A percentile compares a stretch with the other conserved stretches of the same genome.
Evolutionary conservation across 2,329 filamentous ascomycete species (phyloP).

Genomic region (Cryphonectria nitschkei): DNA sequence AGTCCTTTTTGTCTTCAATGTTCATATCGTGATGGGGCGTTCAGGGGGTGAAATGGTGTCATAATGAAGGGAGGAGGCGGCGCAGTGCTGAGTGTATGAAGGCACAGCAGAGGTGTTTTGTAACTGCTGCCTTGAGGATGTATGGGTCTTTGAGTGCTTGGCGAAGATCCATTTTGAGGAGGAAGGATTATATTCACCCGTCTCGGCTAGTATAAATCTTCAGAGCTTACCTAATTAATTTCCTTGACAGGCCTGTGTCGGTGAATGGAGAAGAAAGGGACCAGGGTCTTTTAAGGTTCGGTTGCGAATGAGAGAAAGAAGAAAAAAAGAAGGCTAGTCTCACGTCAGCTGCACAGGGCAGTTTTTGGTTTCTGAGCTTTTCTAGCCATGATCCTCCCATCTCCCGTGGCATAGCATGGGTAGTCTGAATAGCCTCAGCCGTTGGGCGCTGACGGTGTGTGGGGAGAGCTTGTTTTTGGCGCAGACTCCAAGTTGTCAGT

Average conservation of each 20-base stretch:
- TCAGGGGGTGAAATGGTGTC: too few species aligned
- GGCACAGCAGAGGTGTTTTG: too few species aligned
- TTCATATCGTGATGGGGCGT: too few species aligned
- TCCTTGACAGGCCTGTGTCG: not conserved
- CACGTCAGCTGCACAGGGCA: not conserved
- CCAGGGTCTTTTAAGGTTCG: not conserved
- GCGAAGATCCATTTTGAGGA: too few species aligned
- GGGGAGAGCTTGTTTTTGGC: not conserved
- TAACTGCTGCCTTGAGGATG: not conserved
- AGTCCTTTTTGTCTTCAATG: too few species aligned
- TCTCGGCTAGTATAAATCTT: not conserved
- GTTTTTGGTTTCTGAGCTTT: not conserved
- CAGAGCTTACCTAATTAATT: not conserved
- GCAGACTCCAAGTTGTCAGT: not conserved
- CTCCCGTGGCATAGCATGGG: not conserved
- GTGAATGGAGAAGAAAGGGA: not conserved
- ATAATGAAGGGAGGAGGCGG: too few species aligned
- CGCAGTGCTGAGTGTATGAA: too few species aligned
- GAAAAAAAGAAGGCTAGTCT: not conserved
- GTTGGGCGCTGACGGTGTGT: not conserved
- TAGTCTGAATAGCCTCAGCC: slow-evolving; percentile 20
- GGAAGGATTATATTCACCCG: not conserved
- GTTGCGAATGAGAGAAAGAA: not conserved
- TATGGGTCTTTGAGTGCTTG: not conserved
- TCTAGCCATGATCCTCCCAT: not conserved